Base-by-base conservation (phyloP, 352 stramenopile species). In the Phytophthora multivora region DNA sequence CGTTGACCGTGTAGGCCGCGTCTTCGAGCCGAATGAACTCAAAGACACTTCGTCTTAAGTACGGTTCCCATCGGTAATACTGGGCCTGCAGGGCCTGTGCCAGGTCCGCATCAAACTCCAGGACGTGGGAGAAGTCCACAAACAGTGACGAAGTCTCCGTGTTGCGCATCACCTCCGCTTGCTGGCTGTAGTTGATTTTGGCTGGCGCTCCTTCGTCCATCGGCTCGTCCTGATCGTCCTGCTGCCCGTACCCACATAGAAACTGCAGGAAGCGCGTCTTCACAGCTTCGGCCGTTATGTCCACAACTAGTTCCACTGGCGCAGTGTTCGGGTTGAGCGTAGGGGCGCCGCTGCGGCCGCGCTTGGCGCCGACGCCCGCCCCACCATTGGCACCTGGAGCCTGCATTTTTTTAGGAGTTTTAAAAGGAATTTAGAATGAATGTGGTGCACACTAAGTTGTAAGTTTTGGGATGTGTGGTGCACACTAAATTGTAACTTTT, bases 91-190 rank as follows among this genome's bases (percentile, higher is more conserved):
- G 70, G 12, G 86, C 86, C 40, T 91, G 80, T 21, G 86, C 86
- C 36, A 95, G 71, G 59, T 93, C 86, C 18, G 85, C 67, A 47
- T 95, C 86, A 58, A 86, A 91, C 66, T 91, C 84, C 42, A 95
- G 69, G 51, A 95, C 81, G 51, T 91, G 84, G 30, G 86, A 83
- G 51, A 93, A 93, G 70, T 95, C 86, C 42, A 95, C 86, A 59
- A 95, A 95, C 7, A 95, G 72, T 49, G 86, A 95, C 39, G 86
- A 95, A 23, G 86, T 95, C 71, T 95, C 86, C 1, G 83, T 91
- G 43, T 91, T 80, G 53, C 84, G 86, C 86, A 95, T 95, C 45
- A 95, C 81, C 42, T 95, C 83, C 28, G 84, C 84, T 61, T 95
- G 86, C 54, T 95, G 86, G 45, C 75, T 83, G 71, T 95, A 95